phyloP scores from a whole-genome alignment of 2,329 filamentous ascomycete species.

The Ascocoryne sarcoides region DNA sequence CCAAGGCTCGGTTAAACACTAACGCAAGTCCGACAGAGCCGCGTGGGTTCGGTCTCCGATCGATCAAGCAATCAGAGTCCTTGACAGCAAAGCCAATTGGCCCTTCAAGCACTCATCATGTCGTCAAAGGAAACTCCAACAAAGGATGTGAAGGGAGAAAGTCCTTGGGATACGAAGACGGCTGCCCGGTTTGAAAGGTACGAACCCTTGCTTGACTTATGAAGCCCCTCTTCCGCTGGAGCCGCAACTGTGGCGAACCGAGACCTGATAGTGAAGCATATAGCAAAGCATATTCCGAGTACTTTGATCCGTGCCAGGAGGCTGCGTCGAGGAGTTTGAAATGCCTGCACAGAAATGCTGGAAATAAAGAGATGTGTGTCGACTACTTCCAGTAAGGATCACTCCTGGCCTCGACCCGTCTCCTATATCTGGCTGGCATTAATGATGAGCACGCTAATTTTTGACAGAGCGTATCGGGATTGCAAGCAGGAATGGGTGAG shows the following conservation, averaged over 20 bases:
- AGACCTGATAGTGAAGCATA: conserved; percentile 12
- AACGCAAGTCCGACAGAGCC: too few relatives aligned
- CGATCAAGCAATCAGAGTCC: too few relatives aligned
- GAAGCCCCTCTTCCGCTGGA: neutral
- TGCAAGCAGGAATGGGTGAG: conserved; percentile 93
- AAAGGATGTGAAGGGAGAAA: conserved; percentile 13
- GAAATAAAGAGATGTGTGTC: conserved; percentile 78
- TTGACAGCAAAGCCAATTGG: conserved; percentile 5
- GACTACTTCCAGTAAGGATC: conserved; percentile 85
- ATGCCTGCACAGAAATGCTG: conserved; percentile 81
- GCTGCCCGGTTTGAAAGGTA: conserved; percentile 58
- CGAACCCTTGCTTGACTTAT: conserved; percentile 16
- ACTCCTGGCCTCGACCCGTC: neutral
- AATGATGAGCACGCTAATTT: too few relatives aligned
- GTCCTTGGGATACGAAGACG: conserved; percentile 49
- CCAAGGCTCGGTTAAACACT: too few relatives aligned
- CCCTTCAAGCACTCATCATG: conserved; percentile 12
- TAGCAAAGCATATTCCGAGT: conserved; percentile 84
- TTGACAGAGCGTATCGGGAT: conserved; percentile 72
- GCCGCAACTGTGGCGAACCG: neutral
- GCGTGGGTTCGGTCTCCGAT: too few relatives aligned
- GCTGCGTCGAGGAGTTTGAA: conserved; percentile 76
- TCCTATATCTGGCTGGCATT: too few relatives aligned
- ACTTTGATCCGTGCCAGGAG: conserved; percentile 92
- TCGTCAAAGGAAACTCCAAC: conserved; percentile 25